A percentile compares a stretch with the other conserved stretches of the same genome.
These are phyloP conservation scores for Picea abies DNA, from an alignment of 83 land plant species.

Conservation along the genomic window DNA sequence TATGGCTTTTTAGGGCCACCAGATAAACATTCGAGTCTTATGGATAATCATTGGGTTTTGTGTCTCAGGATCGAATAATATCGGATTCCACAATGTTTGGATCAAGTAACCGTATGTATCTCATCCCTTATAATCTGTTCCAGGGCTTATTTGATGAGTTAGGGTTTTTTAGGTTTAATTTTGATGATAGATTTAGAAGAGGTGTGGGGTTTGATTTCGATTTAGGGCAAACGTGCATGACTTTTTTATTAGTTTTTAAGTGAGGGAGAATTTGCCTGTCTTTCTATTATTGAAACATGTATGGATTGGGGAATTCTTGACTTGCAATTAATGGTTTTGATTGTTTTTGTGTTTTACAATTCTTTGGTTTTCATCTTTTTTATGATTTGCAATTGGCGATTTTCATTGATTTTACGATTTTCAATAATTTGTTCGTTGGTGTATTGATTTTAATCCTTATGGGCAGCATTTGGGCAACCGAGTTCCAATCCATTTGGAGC, in stretches of 20 bases:
- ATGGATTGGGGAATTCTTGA: not conserved
- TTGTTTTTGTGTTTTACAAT: not conserved
- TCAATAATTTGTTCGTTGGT: not conserved
- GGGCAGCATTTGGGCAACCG: slow-evolving; percentile 67
- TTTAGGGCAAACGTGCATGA: not conserved
- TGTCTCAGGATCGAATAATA: not conserved
- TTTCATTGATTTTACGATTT: not conserved
- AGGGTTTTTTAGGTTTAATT: too few species aligned
- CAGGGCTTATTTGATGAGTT: not conserved
- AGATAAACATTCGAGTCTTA: too few species aligned
- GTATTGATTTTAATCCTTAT: not conserved
- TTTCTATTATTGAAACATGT: not conserved
- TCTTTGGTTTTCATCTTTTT: not conserved
- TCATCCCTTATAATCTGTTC: not conserved
- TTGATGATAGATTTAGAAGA: too few species aligned
- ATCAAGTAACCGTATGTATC: slow-evolving; percentile 5
- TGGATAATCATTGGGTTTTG: too few species aligned
- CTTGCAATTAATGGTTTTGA: not conserved
- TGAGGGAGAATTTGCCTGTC: not conserved
- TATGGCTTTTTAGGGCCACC: too few species aligned
- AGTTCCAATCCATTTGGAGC: slow-evolving; percentile 58
- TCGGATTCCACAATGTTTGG: not conserved
- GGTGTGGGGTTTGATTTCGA: not conserved
- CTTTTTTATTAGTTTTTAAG: not conserved
- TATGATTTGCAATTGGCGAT: not conserved